These are phyloP conservation scores for Mitragyna speciosa DNA, from an alignment of 257 asterid species.

Conservation along the genomic window DNA sequence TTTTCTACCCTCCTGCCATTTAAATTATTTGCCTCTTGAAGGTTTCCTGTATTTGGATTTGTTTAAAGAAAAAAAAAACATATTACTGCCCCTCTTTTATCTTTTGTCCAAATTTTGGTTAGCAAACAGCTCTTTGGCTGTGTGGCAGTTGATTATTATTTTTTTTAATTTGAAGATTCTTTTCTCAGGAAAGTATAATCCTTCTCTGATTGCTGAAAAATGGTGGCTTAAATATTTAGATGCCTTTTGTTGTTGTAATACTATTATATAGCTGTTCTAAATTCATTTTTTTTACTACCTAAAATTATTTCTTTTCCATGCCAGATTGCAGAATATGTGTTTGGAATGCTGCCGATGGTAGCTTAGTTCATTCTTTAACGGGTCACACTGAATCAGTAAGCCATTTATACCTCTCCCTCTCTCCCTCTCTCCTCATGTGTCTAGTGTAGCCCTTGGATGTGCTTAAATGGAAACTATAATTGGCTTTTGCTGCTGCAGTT, in stretches of 20 bases:
- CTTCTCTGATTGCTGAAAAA: conserved; percentile 18
- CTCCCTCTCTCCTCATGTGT: not conserved
- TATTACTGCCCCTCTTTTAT: not conserved
- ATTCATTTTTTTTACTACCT: not conserved
- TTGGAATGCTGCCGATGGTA: conserved; percentile 99
- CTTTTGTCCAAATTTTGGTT: not conserved
- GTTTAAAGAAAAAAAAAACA: not conserved
- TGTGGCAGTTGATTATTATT: not conserved
- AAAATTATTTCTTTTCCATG: conserved; percentile 7
- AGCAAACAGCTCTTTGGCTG: not conserved
- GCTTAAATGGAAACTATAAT: not conserved
- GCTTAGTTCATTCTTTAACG: conserved; percentile 94
- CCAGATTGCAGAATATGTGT: conserved; percentile 98
- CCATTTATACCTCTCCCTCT: conserved; percentile 3
- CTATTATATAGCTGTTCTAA: conserved; percentile 4
- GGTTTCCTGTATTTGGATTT: not conserved
- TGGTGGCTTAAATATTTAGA: conserved; percentile 16
- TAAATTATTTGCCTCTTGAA: not conserved
- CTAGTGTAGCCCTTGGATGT: not conserved
- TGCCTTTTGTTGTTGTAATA: not conserved
- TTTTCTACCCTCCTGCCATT: not conserved
- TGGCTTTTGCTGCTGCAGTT: not conserved
- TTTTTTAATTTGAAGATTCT: not conserved
- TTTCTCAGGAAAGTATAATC: not conserved
- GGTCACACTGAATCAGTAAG: conserved; percentile 97